Percentiles rank a stretch among this genome's conserved stretches.
Conservation (phyloP, 2,329 filamentous ascomycete species). For the Iodosphaeria phyllophila region DNA sequence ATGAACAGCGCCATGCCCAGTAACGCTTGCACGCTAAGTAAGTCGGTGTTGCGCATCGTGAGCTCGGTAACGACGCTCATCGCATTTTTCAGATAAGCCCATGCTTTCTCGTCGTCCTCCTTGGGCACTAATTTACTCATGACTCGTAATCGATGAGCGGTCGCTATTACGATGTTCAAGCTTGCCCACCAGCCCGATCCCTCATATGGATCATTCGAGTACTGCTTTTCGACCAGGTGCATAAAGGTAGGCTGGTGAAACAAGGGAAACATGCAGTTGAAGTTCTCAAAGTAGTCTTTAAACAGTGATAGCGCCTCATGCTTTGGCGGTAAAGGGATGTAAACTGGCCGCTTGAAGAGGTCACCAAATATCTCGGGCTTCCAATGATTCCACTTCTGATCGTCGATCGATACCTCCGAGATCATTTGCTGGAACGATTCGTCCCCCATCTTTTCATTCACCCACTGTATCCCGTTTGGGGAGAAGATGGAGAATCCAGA, state of each 20-base stretch:
- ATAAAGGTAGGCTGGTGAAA: slow-evolving; percentile 98
- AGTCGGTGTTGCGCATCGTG: slow-evolving; percentile 87
- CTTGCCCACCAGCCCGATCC: slow-evolving; percentile 98
- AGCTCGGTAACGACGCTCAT: slow-evolving; percentile 85
- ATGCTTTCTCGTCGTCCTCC: slow-evolving; percentile 86
- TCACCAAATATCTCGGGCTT: slow-evolving; percentile 95
- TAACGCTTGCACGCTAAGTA: slow-evolving; percentile 84
- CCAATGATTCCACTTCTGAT: slow-evolving; percentile 95
- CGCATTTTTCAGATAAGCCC: slow-evolving; percentile 92
- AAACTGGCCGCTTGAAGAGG: slow-evolving; percentile 71
- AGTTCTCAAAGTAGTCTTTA: slow-evolving; percentile 93
- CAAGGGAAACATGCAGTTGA: slow-evolving; percentile 96
- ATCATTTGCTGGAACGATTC: slow-evolving; percentile 91
- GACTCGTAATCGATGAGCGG: slow-evolving; percentile 76
- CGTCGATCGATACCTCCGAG: slow-evolving; percentile 70
- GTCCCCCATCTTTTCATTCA: slow-evolving; percentile 95
- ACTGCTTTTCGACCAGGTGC: slow-evolving; percentile 88
- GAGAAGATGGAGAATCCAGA: slow-evolving; percentile 99
- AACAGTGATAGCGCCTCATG: slow-evolving; percentile 75
- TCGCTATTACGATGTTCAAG: slow-evolving; percentile 84
- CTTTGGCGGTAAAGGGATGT: slow-evolving; percentile 67
- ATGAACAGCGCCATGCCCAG: slow-evolving; percentile 89
- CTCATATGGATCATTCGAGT: slow-evolving; percentile 80
- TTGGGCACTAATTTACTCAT: slow-evolving; percentile 87
- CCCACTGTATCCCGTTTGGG: slow-evolving; percentile 94